Conservation (phyloP, 2,329 filamentous ascomycete species). For the Pseudocercospora pini-densiflorae region DNA sequence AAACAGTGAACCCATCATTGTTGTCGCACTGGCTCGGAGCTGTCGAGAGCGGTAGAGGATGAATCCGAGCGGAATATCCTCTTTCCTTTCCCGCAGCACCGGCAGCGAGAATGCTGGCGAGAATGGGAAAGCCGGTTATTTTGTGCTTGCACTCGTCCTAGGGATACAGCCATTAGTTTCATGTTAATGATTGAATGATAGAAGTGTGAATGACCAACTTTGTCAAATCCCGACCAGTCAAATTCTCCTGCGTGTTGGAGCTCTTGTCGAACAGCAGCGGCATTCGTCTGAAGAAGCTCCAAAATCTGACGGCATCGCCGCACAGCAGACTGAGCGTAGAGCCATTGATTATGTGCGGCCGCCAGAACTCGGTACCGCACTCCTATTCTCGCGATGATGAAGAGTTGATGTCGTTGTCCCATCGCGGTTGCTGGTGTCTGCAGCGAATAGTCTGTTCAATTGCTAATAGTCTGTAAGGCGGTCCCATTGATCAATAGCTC, state of each 20-base stretch:
- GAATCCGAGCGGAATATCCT: background rate
- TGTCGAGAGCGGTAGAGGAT: background rate
- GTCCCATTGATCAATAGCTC: too few relatives aligned
- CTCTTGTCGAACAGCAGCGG: slow-evolving; percentile 11
- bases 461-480: too few relatives aligned
- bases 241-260: slow-evolving; percentile 1
- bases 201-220: background rate
- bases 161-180: background rate
- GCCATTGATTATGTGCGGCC: slow-evolving; percentile 32
- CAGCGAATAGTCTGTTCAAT: background rate
- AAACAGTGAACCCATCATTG: slow-evolving; percentile 16
- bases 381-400: slow-evolving; percentile 33
- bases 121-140: background rate
- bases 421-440: slow-evolving; percentile 20
- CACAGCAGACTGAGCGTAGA: slow-evolving; percentile 25
- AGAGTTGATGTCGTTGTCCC: slow-evolving; percentile 37
- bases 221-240: slow-evolving; percentile 5
- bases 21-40: slow-evolving; percentile 4
- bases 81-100: background rate
- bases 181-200: background rate
- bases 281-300: slow-evolving; percentile 8
- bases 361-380: slow-evolving; percentile 34
- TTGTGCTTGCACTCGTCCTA: background rate
- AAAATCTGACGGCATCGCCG: slow-evolving; percentile 12
- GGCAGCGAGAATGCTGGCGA: background rate